A percentile compares a stretch with the other conserved stretches of the same genome.
phyloP scores from a whole-genome alignment of 306 rosid genomes.

The Betula pendula region DNA sequence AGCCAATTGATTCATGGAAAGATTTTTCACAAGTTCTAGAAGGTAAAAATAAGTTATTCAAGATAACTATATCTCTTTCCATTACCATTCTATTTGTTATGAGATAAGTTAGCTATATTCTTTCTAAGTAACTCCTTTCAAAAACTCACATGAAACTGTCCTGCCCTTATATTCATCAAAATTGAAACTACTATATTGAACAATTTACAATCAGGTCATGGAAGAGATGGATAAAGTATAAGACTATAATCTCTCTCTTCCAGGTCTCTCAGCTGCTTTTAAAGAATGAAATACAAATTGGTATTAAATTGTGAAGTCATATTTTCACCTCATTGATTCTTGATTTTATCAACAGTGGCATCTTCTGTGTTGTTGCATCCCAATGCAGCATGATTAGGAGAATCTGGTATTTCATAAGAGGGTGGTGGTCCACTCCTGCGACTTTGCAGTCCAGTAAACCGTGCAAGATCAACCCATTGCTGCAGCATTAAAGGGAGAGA shows the following conservation, averaged over 20 bases:
- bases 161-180: constrained; percentile 21
- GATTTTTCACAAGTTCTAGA: no score
- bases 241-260: constrained; percentile 21
- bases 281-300: constrained; percentile 29
- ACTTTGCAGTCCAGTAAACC: constrained; percentile 74
- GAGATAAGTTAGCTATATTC: not conserved
- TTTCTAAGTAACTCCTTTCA: not conserved
- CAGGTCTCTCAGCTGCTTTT: constrained; percentile 31
- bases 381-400: constrained; percentile 54
- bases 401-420: constrained; percentile 41
- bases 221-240: constrained; percentile 7
- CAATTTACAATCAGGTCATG: constrained; percentile 11
- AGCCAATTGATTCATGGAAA: no score
- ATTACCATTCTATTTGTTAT: not conserved
- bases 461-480: constrained; percentile 98
- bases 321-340: constrained; percentile 54
- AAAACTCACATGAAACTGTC: not conserved
- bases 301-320: constrained; percentile 5
- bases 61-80: no score
- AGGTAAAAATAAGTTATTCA: no score
- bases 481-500: constrained; percentile 42
- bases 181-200: constrained; percentile 10
- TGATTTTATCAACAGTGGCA: constrained; percentile 52
- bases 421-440: constrained; percentile 51
- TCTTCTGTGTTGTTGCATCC: constrained; percentile 68